Evolutionary conservation across 2,329 filamentous ascomycete species (phyloP), one percentile per base, ranked within the genome.

Genomic region (Pseudofabraea citricarpa): DNA sequence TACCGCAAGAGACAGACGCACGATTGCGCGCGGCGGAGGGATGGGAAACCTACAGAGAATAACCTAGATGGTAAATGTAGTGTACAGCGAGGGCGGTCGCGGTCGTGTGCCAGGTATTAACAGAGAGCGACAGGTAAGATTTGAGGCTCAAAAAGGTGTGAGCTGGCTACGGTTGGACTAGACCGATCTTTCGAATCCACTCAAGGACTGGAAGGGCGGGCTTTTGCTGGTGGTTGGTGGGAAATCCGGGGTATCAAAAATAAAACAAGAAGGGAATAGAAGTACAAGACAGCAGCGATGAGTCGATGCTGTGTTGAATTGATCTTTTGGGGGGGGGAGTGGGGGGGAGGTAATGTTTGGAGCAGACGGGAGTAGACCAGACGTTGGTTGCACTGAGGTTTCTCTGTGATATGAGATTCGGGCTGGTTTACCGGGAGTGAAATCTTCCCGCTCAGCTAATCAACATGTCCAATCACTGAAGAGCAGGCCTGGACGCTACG

Each of bases 191-290:
- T n/a, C n/a, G n/a, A n/a, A n/a, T n/a, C n/a, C n/a, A n/a, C n/a
- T n/a, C 35, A 20, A 37, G 35, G 35, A 37, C 21, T 22, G 23
- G 23, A 37, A n/a, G 23, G 19, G n/a, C n/a, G 32, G 19, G 23
- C 35, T 13, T n/a, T n/a, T n/a, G n/a, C n/a, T n/a, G n/a, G n/a
- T n/a, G n/a, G n/a, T 5, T 31, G 27, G n/a, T 37, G 18, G 35
- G 18, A 40, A 39, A 31, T 16, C 24, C 41, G 43, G 55, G 56
- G 56, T 58, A 60, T 60, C 56, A 56, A 54, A 56, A 54, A 46
- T 53, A 56, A 43, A 56, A 55, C 47, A 56, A 53, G 47, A 52
- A 53, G 39, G 43, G 42, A 50, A 51, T 41, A 46, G 45, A 51
- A 49, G 40, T 38, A 47, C 44, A 51, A 26, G n/a, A n/a, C n/a